phyloP scores from a whole-genome alignment of 148 eudicot species.

The Gaultheria prostrata region DNA sequence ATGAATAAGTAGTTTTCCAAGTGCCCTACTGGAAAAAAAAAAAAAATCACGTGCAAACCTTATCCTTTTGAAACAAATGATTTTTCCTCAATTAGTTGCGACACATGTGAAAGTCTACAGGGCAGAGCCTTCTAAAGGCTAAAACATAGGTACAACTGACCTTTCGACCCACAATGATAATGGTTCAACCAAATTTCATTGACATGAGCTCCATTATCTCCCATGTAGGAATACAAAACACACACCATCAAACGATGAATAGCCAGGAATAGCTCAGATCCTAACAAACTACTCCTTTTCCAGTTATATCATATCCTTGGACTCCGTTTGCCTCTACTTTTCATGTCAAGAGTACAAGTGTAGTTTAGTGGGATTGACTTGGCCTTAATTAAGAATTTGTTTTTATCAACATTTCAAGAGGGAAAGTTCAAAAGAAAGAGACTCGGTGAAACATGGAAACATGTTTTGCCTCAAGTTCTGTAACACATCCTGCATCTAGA shows the following conservation, averaged over 20 bases:
- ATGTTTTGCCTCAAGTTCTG: not conserved
- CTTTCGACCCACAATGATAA: not conserved
- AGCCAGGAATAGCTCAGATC: slow-evolving; percentile 4
- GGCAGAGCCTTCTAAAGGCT: not conserved
- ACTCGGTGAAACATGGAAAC: not conserved
- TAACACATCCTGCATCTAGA: not conserved
- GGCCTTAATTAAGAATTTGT: not conserved
- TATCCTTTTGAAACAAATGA: not conserved
- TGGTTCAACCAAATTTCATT: not conserved
- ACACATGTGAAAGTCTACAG: not conserved
- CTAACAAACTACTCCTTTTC: not conserved
- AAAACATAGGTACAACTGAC: not conserved
- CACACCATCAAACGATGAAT: not conserved
- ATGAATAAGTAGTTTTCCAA: not conserved
- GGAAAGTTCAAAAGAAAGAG: not conserved
- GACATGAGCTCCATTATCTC: not conserved
- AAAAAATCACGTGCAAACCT: not conserved
- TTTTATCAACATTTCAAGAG: not conserved
- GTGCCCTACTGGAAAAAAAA: not conserved
- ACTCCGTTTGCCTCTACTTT: too few relatives aligned
- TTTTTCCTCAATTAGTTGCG: not conserved
- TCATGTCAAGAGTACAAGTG: too few relatives aligned
- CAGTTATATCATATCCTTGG: not conserved
- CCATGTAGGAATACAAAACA: not conserved
- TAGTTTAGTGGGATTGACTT: too few relatives aligned